Evolutionary conservation across 1,139 yeast genomes (phyloP).

Genomic region (Blastobotrys malaysiensis): DNA sequence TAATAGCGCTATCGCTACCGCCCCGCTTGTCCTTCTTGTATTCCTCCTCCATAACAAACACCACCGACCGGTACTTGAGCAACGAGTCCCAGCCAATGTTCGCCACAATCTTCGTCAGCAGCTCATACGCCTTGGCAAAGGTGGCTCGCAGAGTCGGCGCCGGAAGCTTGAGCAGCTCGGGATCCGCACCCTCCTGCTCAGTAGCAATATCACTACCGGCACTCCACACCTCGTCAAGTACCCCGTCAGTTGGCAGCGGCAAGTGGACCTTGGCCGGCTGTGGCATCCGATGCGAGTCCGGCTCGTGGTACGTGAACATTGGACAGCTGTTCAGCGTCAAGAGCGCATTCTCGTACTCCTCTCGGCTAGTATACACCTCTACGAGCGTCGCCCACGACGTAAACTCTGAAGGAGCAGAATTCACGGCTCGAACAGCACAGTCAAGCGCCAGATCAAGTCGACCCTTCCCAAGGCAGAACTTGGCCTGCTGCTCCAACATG

Average conservation of each 20-base stretch:
- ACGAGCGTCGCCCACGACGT: conserved; percentile 76
- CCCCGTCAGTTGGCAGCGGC: conserved; percentile 77
- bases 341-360: conserved; percentile 71
- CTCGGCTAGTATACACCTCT: conserved; percentile 61
- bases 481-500: conserved; percentile 55
- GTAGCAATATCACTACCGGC: conserved; percentile 18
- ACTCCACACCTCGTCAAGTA: conserved; percentile 47
- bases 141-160: conserved; percentile 75
- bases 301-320: conserved; percentile 70
- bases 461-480: conserved; percentile 61
- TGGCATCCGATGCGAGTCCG: conserved; percentile 48
- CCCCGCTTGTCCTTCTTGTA: conserved; percentile 40
- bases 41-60: conserved; percentile 95
- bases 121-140: conserved; percentile 70
- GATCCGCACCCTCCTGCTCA: conserved; percentile 51
- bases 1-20: conserved; percentile 11
- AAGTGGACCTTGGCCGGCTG: conserved; percentile 64
- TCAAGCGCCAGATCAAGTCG: conserved; percentile 68
- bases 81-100: conserved; percentile 89
- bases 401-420: conserved; percentile 80
- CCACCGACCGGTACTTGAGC: conserved; percentile 69
- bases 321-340: conserved; percentile 87
- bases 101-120: conserved; percentile 63
- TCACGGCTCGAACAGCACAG: conserved; percentile 69
- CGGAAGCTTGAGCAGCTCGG: conserved; percentile 64